These are phyloP conservation scores for Rugosomyces carneus DNA, from an alignment of 1,284 basidiomycete species.

Conservation along the genomic window DNA sequence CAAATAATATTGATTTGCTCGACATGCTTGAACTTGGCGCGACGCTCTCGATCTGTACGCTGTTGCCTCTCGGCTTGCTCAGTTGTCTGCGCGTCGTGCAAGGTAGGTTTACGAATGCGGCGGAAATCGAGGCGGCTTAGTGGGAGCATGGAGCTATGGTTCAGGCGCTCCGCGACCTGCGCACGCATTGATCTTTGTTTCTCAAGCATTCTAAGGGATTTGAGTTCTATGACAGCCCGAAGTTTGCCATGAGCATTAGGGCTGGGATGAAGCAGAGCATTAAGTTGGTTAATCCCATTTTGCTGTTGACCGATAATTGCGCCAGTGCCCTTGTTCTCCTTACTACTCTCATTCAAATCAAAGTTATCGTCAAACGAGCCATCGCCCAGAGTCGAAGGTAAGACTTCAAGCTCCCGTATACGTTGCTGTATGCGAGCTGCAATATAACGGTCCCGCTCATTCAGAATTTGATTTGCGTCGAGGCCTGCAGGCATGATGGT, in stretches of 20 bases:
- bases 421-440: slow-evolving; percentile 89
- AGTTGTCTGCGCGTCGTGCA: slow-evolving; percentile 87
- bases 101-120: slow-evolving; percentile 79
- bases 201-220: slow-evolving; percentile 84
- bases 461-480: slow-evolving; percentile 86
- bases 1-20: slow-evolving; percentile 90
- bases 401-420: slow-evolving; percentile 80
- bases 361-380: slow-evolving; percentile 58
- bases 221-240: slow-evolving; percentile 91
- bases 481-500: slow-evolving; percentile 91
- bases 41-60: slow-evolving; percentile 85
- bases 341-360: slow-evolving; percentile 33
- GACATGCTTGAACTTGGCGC: slow-evolving; percentile 95
- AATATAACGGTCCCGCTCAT: slow-evolving; percentile 89
- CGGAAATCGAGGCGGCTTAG: slow-evolving; percentile 92
- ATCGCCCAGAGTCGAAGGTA: slow-evolving; percentile 81
- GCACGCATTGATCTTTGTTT: slow-evolving; percentile 88
- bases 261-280: slow-evolving; percentile 41
- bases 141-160: slow-evolving; percentile 87
- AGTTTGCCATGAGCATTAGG: slow-evolving; percentile 74
- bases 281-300: slow-evolving; percentile 22
- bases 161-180: slow-evolving; percentile 81
- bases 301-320: slow-evolving; percentile 17
- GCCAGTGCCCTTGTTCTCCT: slow-evolving; percentile 39
- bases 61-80: slow-evolving; percentile 92